Evolutionary conservation across 768 basidiomycete species (phyloP).

Genomic region (Tricholoma sp.): DNA sequence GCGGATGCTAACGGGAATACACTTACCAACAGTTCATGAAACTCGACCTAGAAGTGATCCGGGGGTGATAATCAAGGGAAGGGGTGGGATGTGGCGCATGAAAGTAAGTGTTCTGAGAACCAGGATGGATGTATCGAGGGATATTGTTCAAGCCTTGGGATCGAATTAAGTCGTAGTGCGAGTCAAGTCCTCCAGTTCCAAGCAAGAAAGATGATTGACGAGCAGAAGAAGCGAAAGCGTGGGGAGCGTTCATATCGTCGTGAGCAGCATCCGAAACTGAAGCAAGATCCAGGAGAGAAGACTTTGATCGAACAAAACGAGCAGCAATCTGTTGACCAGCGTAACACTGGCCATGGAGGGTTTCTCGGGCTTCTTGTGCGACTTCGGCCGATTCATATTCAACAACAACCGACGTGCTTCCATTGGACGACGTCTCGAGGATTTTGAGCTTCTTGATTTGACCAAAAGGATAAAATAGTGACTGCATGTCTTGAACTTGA

Average conservation of each 20-base stretch:
- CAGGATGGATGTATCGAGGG: neutral
- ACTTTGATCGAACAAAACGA: slow-evolving; percentile 25
- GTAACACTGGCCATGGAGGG: slow-evolving; percentile 60
- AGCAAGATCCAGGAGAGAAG: slow-evolving; percentile 18
- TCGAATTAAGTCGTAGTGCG: slow-evolving; percentile 9
- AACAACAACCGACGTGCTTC: slow-evolving; percentile 53
- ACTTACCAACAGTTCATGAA: slow-evolving; percentile 10
- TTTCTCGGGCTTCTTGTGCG: slow-evolving; percentile 61
- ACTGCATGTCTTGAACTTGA: slow-evolving; percentile 59
- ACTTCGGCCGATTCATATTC: slow-evolving; percentile 50
- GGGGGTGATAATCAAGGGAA: slow-evolving; percentile 8
- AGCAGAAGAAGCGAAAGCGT: slow-evolving; percentile 12
- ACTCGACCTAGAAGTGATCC: slow-evolving; percentile 6
- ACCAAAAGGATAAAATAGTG: slow-evolving; percentile 72
- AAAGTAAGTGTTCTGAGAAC: slow-evolving; percentile 5
- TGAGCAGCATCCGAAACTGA: slow-evolving; percentile 9
- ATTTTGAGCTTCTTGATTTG: slow-evolving; percentile 59
- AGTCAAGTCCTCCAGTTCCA: slow-evolving; percentile 4
- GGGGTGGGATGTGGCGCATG: slow-evolving; percentile 12
- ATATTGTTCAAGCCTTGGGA: slow-evolving; percentile 9
- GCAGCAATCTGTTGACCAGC: slow-evolving; percentile 37
- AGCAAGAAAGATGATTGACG: slow-evolving; percentile 10
- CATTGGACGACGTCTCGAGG: slow-evolving; percentile 30
- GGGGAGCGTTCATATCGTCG: slow-evolving; percentile 10
- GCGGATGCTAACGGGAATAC: neutral